Base-by-base conservation (phyloP, 306 rosid species). In the Fragaria ananassa region DNA sequence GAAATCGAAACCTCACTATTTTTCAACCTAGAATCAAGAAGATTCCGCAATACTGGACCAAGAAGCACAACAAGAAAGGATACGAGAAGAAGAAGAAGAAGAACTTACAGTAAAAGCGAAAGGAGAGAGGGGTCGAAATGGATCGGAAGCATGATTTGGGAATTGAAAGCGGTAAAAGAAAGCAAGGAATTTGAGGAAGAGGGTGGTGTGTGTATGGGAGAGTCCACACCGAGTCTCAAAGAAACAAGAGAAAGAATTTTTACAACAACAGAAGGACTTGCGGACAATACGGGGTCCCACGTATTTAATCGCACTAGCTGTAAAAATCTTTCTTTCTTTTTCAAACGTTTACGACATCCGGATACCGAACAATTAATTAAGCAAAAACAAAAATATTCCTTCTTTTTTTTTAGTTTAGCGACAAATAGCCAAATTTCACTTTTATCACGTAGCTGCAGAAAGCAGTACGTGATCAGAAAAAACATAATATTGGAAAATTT, bases 101-200 rank as follows among this genome's bases (percentile, higher is more conserved):
- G 15, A 35, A 80, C 98, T 85, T 90, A 87, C 90, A 78, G 80
- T 74, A 58, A 88, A 88, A 88, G 96, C 89, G 89, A 90, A 73
- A 80, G 80, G 78, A 82, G 85, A 84, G 71, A 66, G 76, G 8
- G 70, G 81, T 57, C 80, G 85, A 75, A 85, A 81, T 82, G 77
- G 78, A 42, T 76, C 82, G 83, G 51, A 85, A 78, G 79, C 83
- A 86, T 81, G n/a, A 25, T 9, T 58, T 23, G 68, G 77, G 23
- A 39, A 37, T 56, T 23, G 51, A 72, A 39, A 56, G 29, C 17
- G 11, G n/a, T 23, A 72, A 23, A 12, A 41, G 31, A 88, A 85
- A 78, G 73, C 86, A 82, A 85, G 74, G 89, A 88, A 88, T 86
- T 74, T 6, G 12, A 15, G 56, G 25, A 31, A 3, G 35, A 6